Conservation (phyloP, 768 basidiomycete genomes). For the Collybiopsis confluens region DNA sequence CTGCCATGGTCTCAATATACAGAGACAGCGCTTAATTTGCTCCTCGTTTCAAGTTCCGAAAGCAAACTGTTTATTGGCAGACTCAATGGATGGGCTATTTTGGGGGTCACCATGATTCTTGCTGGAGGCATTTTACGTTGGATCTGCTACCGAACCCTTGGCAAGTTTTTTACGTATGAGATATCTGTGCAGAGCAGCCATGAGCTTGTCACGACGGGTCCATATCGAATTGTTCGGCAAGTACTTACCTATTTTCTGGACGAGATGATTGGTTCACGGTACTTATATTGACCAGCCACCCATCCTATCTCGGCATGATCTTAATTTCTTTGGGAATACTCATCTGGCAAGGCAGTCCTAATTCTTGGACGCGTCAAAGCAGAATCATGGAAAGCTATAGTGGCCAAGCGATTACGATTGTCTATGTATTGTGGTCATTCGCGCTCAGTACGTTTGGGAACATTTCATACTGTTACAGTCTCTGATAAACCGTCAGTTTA, state of each 20-base stretch:
- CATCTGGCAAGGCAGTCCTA: conserved; percentile 6
- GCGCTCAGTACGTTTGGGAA: not conserved
- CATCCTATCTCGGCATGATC: conserved; percentile 17
- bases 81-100: not conserved
- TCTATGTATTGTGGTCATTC: not conserved
- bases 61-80: not conserved
- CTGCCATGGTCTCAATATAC: not conserved
- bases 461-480: too few species aligned
- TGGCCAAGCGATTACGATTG: conserved; percentile 5
- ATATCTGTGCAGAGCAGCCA: not conserved
- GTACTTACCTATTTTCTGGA: not conserved
- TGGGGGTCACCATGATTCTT: conserved; percentile 21
- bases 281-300: not conserved
- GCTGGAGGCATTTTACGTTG: conserved; percentile 19
- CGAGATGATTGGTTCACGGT: too few species aligned
- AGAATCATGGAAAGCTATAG: conserved; percentile 10
- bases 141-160: not conserved
- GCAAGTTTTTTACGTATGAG: not conserved
- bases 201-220: not conserved
- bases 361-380: conserved; percentile 14
- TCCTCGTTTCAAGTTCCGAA: not conserved
- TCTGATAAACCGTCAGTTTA: not conserved
- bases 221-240: not conserved
- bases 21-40: not conserved
- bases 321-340: conserved; percentile 13